Evolutionary conservation across 2,329 filamentous ascomycete species (phyloP).

Genomic region (Curvularia eragrostidis): DNA sequence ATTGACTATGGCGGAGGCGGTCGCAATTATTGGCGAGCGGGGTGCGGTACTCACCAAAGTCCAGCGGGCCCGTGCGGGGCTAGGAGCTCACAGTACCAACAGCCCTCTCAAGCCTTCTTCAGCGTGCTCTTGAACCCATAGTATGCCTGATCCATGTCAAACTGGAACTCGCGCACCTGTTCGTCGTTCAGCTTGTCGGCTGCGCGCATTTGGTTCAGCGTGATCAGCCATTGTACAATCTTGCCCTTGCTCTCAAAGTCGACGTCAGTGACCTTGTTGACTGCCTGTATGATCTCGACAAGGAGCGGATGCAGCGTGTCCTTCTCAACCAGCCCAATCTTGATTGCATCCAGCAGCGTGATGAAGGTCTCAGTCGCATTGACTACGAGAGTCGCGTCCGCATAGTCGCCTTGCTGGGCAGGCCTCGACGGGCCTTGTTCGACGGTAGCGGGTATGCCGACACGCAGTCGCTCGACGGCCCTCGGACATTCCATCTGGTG

Average conservation of each 20-base stretch:
- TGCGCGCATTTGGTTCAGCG: conserved; percentile 96
- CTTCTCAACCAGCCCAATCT: conserved; percentile 89
- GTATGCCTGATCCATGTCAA: conserved; percentile 94
- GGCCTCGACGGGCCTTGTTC: conserved; percentile 61
- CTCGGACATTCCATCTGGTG: conserved; percentile 87
- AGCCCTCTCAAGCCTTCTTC: conserved; percentile 44
- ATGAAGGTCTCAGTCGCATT: conserved; percentile 98
- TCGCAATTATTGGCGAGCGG: conserved; percentile 14
- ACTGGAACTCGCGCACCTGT: conserved; percentile 84
- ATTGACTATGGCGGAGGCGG: conserved; percentile 10
- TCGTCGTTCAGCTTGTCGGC: conserved; percentile 88
- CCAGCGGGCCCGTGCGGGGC: conserved; percentile 24
- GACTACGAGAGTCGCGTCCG: conserved; percentile 73
- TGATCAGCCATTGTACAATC: conserved; percentile 98
- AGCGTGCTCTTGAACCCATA: conserved; percentile 88
- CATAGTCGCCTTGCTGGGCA: conserved; percentile 48
- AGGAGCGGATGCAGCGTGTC: conserved; percentile 95
- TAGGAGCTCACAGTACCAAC: conserved; percentile 5
- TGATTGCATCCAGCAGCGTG: conserved; percentile 93
- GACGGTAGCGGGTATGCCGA: conserved; percentile 87
- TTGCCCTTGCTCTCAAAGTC: conserved; percentile 96
- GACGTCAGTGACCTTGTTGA: conserved; percentile 93
- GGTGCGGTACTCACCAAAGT: conserved; percentile 21
- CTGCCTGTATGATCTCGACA: conserved; percentile 94
- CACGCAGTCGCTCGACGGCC: conserved; percentile 88